Conservation (phyloP, 2,329 filamentous ascomycete species). For the Trichoderma sp. region DNA sequence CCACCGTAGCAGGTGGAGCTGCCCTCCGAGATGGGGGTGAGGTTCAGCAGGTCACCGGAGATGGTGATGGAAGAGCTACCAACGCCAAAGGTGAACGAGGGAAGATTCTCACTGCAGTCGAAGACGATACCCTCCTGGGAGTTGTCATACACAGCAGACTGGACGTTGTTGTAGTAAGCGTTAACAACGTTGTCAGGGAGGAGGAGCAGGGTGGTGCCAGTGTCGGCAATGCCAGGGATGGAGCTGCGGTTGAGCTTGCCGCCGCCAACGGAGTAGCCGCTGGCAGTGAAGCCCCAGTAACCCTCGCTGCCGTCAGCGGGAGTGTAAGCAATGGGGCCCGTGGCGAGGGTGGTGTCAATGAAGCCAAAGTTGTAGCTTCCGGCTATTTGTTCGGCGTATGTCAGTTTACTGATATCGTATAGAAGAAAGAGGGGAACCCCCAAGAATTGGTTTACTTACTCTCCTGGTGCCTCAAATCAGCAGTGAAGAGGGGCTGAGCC, state of each 20-base stretch:
- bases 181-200: constrained; percentile 50
- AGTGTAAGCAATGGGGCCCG: constrained; percentile 59
- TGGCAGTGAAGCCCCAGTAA: constrained; percentile 53
- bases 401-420: not conserved
- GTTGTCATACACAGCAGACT: constrained; percentile 34
- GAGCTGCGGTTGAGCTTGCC: constrained; percentile 33
- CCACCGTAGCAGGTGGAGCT: constrained; percentile 59
- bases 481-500: constrained; percentile 57
- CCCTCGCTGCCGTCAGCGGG: constrained; percentile 59
- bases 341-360: constrained; percentile 63
- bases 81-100: constrained; percentile 52
- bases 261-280: constrained; percentile 25
- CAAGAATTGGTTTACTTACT: constrained; percentile 27
- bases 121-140: constrained; percentile 42
- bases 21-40: constrained; percentile 40
- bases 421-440: constrained; percentile 15
- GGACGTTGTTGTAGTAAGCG: constrained; percentile 46
- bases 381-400: constrained; percentile 25
- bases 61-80: constrained; percentile 55
- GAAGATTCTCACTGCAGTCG: constrained; percentile 43
- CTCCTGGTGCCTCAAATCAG: constrained; percentile 55
- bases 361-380: constrained; percentile 73
- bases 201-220: constrained; percentile 61
- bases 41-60: constrained; percentile 52
- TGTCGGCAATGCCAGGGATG: constrained; percentile 50